Percentiles rank a stretch among this genome's conserved stretches.
Evolutionary conservation across 345 rosid genomes (phyloP).

Genomic region (Murraya koenigii): DNA sequence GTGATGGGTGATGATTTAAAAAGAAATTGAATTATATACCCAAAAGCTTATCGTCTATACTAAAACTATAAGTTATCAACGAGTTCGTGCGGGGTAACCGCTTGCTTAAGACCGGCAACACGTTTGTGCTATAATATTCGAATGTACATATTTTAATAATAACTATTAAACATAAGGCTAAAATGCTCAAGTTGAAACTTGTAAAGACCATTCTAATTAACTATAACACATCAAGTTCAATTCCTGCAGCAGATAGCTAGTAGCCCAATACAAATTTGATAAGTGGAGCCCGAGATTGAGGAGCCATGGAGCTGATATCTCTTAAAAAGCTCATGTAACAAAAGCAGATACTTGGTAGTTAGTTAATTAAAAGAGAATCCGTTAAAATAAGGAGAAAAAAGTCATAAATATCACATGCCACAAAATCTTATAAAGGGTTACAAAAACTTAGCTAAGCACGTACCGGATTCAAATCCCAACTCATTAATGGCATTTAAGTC

Average conservation of each 20-base stretch:
- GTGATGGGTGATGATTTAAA: neutral
- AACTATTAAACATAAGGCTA: neutral
- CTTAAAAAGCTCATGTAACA: neutral
- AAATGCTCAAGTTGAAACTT: neutral
- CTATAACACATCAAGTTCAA: neutral
- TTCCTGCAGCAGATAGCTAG: neutral
- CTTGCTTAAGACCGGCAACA: neutral
- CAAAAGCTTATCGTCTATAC: neutral
- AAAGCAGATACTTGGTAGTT: neutral
- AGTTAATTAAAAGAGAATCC: no score
- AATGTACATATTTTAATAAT: neutral
- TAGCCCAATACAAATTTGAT: neutral
- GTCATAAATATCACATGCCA: no score
- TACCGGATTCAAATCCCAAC: neutral
- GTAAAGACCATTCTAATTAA: neutral
- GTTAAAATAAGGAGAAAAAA: no score
- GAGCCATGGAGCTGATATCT: neutral
- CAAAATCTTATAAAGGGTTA: no score
- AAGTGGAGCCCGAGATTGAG: neutral
- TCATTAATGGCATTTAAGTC: neutral
- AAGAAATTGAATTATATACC: neutral
- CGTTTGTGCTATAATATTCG: neutral
- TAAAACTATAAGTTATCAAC: neutral
- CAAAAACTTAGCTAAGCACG: no score
- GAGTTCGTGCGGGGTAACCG: neutral